These are phyloP conservation scores for Lupinus albus DNA, from an alignment of 306 rosid species.

Conservation along the genomic window DNA sequence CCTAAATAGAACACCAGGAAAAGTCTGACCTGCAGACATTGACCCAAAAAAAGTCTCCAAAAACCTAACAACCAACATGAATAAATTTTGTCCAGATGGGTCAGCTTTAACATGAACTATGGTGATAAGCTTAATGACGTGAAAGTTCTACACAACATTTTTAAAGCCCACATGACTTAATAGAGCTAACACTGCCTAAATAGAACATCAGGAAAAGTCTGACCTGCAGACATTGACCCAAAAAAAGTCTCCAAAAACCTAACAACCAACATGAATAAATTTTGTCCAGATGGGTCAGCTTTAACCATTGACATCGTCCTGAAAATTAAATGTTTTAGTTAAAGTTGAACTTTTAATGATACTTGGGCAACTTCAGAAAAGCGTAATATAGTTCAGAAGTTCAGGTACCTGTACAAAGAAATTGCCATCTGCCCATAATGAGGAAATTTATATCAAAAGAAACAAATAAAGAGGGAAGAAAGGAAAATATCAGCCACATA, in stretches of 20 bases:
- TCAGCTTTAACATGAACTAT: not conserved
- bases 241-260: slow-evolving; percentile 97
- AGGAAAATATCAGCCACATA: slow-evolving; percentile 33
- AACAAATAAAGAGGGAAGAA: slow-evolving; percentile 13
- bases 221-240: slow-evolving; percentile 97
- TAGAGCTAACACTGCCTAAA: slow-evolving; percentile 9
- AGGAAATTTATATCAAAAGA: slow-evolving; percentile 32
- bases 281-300: slow-evolving; percentile 69
- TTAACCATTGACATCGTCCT: slow-evolving; percentile 89
- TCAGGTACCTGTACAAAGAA: slow-evolving; percentile 88
- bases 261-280: slow-evolving; percentile 77
- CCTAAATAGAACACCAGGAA: slow-evolving; percentile 31
- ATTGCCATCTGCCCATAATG: slow-evolving; percentile 82
- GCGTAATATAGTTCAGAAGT: slow-evolving; percentile 35
- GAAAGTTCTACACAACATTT: not conserved
- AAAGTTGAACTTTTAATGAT: slow-evolving; percentile 38
- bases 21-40: too few relatives aligned
- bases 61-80: too few relatives aligned
- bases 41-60: too few relatives aligned
- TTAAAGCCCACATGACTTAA: slow-evolving; percentile 12
- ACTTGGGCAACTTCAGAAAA: slow-evolving; percentile 22
- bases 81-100: too few relatives aligned
- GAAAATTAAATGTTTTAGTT: slow-evolving; percentile 40
- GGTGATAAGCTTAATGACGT: not conserved
- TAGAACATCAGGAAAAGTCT: slow-evolving; percentile 36